Base-by-base conservation (phyloP, 2,329 filamentous ascomycete genomes). In the Colletotrichum viniferum region DNA sequence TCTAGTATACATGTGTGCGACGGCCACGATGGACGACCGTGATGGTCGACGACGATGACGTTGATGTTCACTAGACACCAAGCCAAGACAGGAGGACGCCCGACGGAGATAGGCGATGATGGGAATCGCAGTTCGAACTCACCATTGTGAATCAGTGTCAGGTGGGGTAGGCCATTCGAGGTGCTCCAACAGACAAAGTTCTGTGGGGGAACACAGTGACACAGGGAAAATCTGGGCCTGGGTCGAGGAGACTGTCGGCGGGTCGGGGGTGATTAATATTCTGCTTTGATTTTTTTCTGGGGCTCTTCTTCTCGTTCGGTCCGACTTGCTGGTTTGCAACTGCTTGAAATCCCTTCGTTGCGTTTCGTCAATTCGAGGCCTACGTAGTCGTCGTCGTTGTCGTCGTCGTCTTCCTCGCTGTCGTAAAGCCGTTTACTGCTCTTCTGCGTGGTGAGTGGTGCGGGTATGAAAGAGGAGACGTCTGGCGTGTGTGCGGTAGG, bases 111-210 rank as follows among this genome's bases (percentile, higher is more conserved):
- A 56, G 69, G 72, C 38, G 28, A 72, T 66, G 72, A 56, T n/a
- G 55, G 34, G 55, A 62, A 66, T 48, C n/a, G 61, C 52, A 64
- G 18, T 4, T 36, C 34, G 52, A 71, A 71, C 73, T 75, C 69
- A 75, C 73, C 73, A 75, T 75, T 63, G 55, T 75, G 69, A 73
- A 63, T 73, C 69, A 68, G 21, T 21, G 38, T n/a, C 62, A 56
- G 69, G 73, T 75, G 63, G 73, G 69, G 73, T 75, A n/a, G 55
- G 43, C 73, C 73, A 75, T 75, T 73, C 73, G 69, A 38, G n/a
- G 73, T 73, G 73, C 63, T 73, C 69, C 73, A 68, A 75, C 73
- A 68, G 69, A 64, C 69, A 63, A 58, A 73, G 56, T 73, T 67
- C 69, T 73, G 68, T 68, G 69, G 62, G 72, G 55, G n/a, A 48